These are phyloP conservation scores for Trypanosoma scelopori DNA, from an alignment of 208 protist species.

Conservation along the genomic window DNA sequence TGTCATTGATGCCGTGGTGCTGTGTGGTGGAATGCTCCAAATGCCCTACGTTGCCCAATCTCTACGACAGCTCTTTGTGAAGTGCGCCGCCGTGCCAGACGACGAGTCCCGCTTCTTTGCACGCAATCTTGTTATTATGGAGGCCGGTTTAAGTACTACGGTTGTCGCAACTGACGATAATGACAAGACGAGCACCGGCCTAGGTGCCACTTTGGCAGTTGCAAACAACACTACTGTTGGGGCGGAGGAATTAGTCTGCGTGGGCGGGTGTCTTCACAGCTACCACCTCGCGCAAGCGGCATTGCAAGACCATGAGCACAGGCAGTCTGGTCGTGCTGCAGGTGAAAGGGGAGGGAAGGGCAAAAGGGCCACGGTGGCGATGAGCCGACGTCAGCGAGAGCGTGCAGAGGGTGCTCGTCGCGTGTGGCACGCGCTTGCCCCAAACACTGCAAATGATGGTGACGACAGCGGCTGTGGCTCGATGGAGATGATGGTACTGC, in stretches of 20 bases:
- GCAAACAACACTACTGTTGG: constrained; percentile 31
- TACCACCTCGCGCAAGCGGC: constrained; percentile 45
- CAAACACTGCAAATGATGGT: not conserved
- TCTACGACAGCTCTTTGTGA: constrained; percentile 34
- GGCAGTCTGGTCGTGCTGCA: not conserved
- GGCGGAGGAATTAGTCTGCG: constrained; percentile 55
- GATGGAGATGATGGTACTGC: constrained; percentile 28
- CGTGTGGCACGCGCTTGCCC: constrained; percentile 33
- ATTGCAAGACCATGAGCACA: constrained; percentile 23
- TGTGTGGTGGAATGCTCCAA: constrained; percentile 80
- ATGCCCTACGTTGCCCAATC: constrained; percentile 56
- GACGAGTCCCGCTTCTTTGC: constrained; percentile 8
- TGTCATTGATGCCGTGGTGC: constrained; percentile 53
- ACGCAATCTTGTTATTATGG: constrained; percentile 32
- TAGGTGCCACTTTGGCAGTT: constrained; percentile 6
- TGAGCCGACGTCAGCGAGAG: constrained; percentile 11
- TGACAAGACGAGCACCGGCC: not conserved
- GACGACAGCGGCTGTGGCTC: not conserved
- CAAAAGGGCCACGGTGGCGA: not conserved
- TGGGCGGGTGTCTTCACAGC: constrained; percentile 77
- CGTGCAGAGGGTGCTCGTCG: constrained; percentile 21
- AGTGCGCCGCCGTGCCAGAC: not conserved
- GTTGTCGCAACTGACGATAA: not conserved
- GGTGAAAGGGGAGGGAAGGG: constrained; percentile 7
- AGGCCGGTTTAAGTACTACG: constrained; percentile 17